Conservation (phyloP, 139 green algal genomes). For the Coelastrella sp. region DNA sequence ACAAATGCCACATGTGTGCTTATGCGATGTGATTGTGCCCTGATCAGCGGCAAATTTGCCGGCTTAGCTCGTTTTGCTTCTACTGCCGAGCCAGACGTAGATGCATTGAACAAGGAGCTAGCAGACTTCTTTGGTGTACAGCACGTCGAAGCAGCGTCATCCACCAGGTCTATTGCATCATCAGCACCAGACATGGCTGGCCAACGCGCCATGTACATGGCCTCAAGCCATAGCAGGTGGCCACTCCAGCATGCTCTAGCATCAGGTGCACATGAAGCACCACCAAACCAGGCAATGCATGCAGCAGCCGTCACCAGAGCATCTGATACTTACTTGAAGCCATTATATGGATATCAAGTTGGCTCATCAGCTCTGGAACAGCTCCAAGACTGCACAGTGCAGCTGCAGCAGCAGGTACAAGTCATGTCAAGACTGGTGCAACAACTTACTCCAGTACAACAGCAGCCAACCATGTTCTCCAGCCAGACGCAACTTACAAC, state of each 20-base stretch:
- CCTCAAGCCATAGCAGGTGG: slow-evolving; percentile 5
- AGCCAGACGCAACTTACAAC: background rate
- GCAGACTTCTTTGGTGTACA: slow-evolving; percentile 49
- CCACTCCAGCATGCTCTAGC: background rate
- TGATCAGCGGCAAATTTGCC: background rate
- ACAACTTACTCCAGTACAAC: background rate
- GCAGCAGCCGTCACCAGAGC: background rate
- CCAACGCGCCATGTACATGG: background rate
- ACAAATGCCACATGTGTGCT: too few species aligned
- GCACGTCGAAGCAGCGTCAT: background rate
- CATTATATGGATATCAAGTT: background rate
- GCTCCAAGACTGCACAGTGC: slow-evolving; percentile 11
- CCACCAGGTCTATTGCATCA: too few species aligned
- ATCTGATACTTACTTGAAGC: background rate
- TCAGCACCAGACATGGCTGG: background rate
- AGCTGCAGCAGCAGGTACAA: slow-evolving; percentile 22
- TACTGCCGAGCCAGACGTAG: slow-evolving; percentile 15
- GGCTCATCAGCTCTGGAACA: slow-evolving; percentile 2
- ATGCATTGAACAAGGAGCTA: slow-evolving; percentile 35
- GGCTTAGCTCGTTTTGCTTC: background rate
- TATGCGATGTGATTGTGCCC: background rate
- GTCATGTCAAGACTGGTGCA: slow-evolving; percentile 5
- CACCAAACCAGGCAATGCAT: background rate
- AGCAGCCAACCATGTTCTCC: background rate
- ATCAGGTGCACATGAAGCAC: slow-evolving; percentile 4